These are phyloP conservation scores for Leccinum imitatum DNA, from an alignment of 768 basidiomycete genomes.

Conservation along the genomic window DNA sequence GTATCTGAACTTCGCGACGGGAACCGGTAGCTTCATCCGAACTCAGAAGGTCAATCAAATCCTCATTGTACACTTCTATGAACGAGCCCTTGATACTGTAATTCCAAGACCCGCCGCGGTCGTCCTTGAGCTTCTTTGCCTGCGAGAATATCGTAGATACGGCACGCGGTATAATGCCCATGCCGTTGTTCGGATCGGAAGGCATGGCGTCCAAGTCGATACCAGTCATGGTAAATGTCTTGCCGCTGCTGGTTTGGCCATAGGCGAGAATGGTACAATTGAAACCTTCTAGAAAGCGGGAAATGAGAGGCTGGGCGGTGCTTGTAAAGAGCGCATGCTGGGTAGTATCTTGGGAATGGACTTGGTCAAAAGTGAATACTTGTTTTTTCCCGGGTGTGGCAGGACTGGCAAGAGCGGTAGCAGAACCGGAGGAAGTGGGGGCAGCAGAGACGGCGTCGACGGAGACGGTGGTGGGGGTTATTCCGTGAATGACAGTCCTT, in stretches of 20 bases:
- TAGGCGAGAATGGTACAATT: constrained; percentile 73
- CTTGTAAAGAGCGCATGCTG: constrained; percentile 85
- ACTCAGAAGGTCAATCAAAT: constrained; percentile 91
- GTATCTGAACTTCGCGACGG: constrained; percentile 87
- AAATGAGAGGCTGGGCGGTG: constrained; percentile 82
- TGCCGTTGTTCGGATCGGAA: constrained; percentile 75
- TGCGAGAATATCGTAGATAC: constrained; percentile 84
- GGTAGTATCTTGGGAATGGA: constrained; percentile 80
- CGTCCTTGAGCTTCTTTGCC: constrained; percentile 74
- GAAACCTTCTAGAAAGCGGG: constrained; percentile 88
- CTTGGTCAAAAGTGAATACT: constrained; percentile 90
- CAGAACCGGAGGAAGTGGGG: constrained; percentile 49
- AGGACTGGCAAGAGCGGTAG: constrained; percentile 46
- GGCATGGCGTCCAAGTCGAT: constrained; percentile 87
- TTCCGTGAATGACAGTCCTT: constrained; percentile 80
- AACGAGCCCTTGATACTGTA: constrained; percentile 86
- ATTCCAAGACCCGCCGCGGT: constrained; percentile 73
- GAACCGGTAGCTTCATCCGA: constrained; percentile 64
- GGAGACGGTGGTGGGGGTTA: constrained; percentile 70
- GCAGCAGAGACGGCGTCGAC: constrained; percentile 69
- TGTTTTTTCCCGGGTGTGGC: constrained; percentile 71
- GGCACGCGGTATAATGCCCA: constrained; percentile 95
- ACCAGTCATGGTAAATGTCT: constrained; percentile 91
- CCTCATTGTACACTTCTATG: constrained; percentile 99
- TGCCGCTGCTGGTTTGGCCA: constrained; percentile 35